Evolutionary conservation across 2,329 filamentous ascomycete genomes (phyloP), one percentile per base, ranked within the genome.

Genomic region (Phialemonium atrogriseum): DNA sequence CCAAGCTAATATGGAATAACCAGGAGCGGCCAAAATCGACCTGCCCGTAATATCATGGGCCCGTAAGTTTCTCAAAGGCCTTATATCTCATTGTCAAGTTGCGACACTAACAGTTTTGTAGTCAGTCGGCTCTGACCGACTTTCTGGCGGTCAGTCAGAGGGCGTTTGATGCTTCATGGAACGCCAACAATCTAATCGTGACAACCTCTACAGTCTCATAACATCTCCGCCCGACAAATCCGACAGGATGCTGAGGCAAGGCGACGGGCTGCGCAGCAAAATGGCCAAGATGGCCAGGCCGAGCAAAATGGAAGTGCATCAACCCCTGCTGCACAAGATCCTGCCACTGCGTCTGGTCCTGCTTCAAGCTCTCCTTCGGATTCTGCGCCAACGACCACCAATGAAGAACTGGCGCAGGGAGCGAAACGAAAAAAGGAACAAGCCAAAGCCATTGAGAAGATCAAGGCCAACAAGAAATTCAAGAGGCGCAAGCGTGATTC

Each of bases 191-290:
- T 15, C 2, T 6, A 16, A 19, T 12, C 12, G 12, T 23, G 14
- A 23, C 28, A 7, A 15, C n/a, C 17, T 10, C 7, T 13, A 12
- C 24, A 80, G 71, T 74, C 80, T 3, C 78, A 84, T 53, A 84
- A 84, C 46, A 86, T 86, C 42, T 84, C 74, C 14, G 70, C 73
- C 3, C 52, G 60, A 17, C 64, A 71, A 36, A 77, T 77, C 35
- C 62, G 65, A 21, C 50, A 59, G 13, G 62, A 70, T 39, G 68
- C 68, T 12, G 61, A 67, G 19, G 51, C 55, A 21, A 62, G 71
- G 27, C 59, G 66, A 31, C 64, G 69, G 33, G 53, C 60, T 13
- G 50, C 46, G 5, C 47, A 50, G 36, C 30, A 46, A 46, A 22
- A 37, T 12, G 28, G 22, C 15, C 35, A 38, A 7, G 38, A 42